Base-by-base conservation (phyloP, 164 flowering plant species). In the Piper longum region DNA sequence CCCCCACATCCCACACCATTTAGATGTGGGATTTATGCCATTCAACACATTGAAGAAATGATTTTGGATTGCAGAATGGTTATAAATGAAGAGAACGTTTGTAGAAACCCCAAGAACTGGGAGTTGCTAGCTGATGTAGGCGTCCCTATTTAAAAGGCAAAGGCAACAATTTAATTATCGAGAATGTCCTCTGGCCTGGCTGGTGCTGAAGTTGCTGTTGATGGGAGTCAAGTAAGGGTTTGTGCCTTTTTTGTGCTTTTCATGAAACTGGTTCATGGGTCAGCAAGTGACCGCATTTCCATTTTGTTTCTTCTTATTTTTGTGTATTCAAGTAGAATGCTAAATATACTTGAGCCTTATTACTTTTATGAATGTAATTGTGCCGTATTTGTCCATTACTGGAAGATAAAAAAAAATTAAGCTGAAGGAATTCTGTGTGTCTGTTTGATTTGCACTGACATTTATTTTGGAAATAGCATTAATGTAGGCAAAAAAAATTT, bases 151-250 rank as follows among this genome's bases (percentile, higher is more conserved):
- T 73, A 57, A 82, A 92, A 69, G 76, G 81, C 48, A 87, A 65
- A 66, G 60, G 83, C 14, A 95, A 91, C 84, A 96, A 97, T 36
- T 69, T 95, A 67, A 80, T 85, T 67, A 74, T 89, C 57, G 95
- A 91, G 79, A 95, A 88, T 91, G 57, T 71, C 68, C 52, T 85
- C 89, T 89, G 99, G 98, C 41, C 82, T 83, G 76, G 88, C 96
- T 56, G 84, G 86, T 79, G 98, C 93, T 18, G 83, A 81, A 78
- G 78, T 74, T 72, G 96, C 99, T 64, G 67, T 84, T 67, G 82
- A 77, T 63, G 99, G 99, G 61, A 82, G 74, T n/a, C 77, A 76
- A 83, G 99, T 91, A 61, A 54, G 56, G 52, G 43, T 12, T 36
- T 44, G 4, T 52, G 4, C 4, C 39, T 6, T 52, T 52, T 36